Conservation (phyloP, 2,329 filamentous ascomycete species). For the Claviceps africana region DNA sequence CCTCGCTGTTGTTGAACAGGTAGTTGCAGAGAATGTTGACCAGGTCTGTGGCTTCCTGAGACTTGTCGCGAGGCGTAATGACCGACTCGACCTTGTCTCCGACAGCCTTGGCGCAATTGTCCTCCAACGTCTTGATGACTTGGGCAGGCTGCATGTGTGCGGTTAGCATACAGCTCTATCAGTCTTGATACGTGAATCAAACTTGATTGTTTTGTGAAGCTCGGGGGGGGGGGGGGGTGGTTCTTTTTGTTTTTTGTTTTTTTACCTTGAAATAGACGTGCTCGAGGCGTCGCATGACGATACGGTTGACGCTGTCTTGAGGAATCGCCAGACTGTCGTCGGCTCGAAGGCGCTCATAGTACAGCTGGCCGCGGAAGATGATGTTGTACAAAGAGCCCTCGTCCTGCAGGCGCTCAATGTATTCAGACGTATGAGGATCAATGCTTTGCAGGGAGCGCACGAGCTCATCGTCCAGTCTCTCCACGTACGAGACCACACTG, state of each 20-base stretch:
- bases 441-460: conserved; percentile 94
- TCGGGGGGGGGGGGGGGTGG: not conserved
- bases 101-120: conserved; percentile 80
- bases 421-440: conserved; percentile 96
- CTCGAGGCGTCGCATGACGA: conserved; percentile 86
- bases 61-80: conserved; percentile 61
- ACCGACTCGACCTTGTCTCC: conserved; percentile 56
- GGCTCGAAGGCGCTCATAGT: conserved; percentile 70
- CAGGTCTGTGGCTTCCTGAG: conserved; percentile 57
- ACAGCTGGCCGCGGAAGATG: conserved; percentile 76
- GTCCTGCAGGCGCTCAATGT: conserved; percentile 87
- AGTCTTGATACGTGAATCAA: not conserved
- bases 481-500: conserved; percentile 85
- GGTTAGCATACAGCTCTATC: conserved; percentile 3
- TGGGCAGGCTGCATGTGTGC: conserved; percentile 52
- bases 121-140: conserved; percentile 86
- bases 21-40: conserved; percentile 87
- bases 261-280: conserved; percentile 95
- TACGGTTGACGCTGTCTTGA: conserved; percentile 81
- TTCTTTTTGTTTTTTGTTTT: not conserved
- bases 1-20: conserved; percentile 85
- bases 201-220: not conserved
- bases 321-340: conserved; percentile 55
- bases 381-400: conserved; percentile 84
- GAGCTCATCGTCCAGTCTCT: conserved; percentile 93